Percentiles rank a stretch among this genome's conserved stretches.
These are phyloP conservation scores for Fusarium hainanense DNA, from an alignment of 2,329 filamentous ascomycete species.

Conservation along the genomic window DNA sequence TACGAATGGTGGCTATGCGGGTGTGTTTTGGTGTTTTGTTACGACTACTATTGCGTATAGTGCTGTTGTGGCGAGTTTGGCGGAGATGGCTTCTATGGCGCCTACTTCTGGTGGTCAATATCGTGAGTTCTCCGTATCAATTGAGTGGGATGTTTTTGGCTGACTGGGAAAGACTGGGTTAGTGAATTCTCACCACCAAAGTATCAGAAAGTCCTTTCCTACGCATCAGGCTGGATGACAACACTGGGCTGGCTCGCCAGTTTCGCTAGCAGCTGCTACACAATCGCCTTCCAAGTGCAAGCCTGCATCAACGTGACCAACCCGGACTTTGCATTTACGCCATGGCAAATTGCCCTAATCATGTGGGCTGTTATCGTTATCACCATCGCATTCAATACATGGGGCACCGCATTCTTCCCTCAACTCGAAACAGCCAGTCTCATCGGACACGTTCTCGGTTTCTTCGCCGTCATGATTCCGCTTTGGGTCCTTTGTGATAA, in stretches of 20 bases:
- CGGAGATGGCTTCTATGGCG: constrained; percentile 34
- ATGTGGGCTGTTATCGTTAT: constrained; percentile 32
- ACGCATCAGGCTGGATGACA: constrained; percentile 29
- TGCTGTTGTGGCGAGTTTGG: constrained; percentile 25
- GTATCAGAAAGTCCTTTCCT: constrained; percentile 22
- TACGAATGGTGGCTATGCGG: constrained; percentile 25
- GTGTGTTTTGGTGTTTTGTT: constrained; percentile 32
- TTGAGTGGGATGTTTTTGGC: too few species aligned
- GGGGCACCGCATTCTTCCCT: constrained; percentile 24
- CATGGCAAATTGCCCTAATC: constrained; percentile 26
- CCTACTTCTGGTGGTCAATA: constrained; percentile 30
- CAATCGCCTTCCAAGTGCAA: constrained; percentile 29
- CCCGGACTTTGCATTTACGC: constrained; percentile 21
- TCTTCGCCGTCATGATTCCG: constrained; percentile 25
- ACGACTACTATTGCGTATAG: constrained; percentile 7
- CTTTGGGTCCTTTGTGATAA: constrained; percentile 31
- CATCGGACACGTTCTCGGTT: constrained; percentile 13
- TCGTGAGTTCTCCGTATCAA: neutral
- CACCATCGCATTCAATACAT: constrained; percentile 25
- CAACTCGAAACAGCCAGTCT: constrained; percentile 24
- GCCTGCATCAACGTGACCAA: constrained; percentile 30
- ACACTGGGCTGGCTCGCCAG: constrained; percentile 29
- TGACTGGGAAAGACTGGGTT: constrained; percentile 2
- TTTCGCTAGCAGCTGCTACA: constrained; percentile 30
- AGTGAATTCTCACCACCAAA: constrained; percentile 23